These are phyloP conservation scores for Chamaenerion angustifolium DNA, from an alignment of 345 rosid genomes.

Conservation along the genomic window DNA sequence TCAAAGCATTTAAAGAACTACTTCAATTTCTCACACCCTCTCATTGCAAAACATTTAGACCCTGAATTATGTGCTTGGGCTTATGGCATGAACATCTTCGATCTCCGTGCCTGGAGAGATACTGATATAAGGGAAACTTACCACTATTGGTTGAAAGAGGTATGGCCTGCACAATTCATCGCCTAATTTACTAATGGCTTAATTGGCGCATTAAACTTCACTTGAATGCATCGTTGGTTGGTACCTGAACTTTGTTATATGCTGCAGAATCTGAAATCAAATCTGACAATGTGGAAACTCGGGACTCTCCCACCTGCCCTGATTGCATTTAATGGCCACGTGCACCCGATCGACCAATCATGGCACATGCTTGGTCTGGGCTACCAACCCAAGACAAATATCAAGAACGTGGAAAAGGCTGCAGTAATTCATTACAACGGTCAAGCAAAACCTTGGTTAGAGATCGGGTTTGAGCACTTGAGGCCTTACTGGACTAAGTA, in stretches of 20 bases:
- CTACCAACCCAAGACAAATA: slow-evolving; percentile 62
- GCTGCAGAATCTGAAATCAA: slow-evolving; percentile 71
- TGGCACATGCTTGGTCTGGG: slow-evolving; percentile 99
- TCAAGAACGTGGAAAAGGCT: slow-evolving; percentile 56
- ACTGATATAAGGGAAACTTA: slow-evolving; percentile 67
- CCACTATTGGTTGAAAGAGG: slow-evolving; percentile 91
- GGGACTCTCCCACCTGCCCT: slow-evolving; percentile 98
- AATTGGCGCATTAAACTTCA: too few relatives aligned
- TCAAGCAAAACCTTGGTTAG: slow-evolving; percentile 93
- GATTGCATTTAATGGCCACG: slow-evolving; percentile 82
- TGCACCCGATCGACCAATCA: slow-evolving; percentile 68
- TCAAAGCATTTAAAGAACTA: slow-evolving; percentile 82
- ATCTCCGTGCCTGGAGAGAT: slow-evolving; percentile 69
- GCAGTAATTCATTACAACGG: slow-evolving; percentile 96
- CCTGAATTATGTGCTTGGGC: slow-evolving; percentile 95
- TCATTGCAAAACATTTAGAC: slow-evolving; percentile 52
- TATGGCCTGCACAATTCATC: too few relatives aligned
- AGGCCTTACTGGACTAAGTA: slow-evolving; percentile 88
- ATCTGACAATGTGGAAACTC: slow-evolving; percentile 92
- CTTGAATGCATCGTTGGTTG: too few relatives aligned
- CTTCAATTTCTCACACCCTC: slow-evolving; percentile 94
- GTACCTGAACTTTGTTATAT: not conserved
- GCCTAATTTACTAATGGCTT: too few relatives aligned
- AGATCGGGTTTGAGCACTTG: slow-evolving; percentile 91
- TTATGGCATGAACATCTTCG: slow-evolving; percentile 88